phyloP scores from a whole-genome alignment of 2,329 filamentous ascomycete species.

The Aureobasidium namibiae region DNA sequence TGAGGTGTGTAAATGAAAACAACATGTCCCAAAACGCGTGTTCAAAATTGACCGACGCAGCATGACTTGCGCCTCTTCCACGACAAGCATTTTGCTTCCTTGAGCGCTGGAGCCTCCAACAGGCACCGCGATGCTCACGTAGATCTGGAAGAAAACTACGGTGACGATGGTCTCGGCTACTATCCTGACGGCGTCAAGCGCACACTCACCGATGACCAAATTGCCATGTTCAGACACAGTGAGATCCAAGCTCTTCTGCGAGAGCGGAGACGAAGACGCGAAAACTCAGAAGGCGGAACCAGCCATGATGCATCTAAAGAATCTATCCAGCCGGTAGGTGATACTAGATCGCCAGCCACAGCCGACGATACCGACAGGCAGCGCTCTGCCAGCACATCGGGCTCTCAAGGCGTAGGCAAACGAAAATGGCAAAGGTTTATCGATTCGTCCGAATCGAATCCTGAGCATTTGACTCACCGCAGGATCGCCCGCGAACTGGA shows the following conservation, averaged over 20 bases:
- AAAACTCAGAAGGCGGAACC: neutral
- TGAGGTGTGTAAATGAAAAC: neutral
- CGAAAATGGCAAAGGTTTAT: slow-evolving; percentile 29
- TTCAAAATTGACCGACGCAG: neutral
- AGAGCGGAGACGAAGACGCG: slow-evolving; percentile 13
- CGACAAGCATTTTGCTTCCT: neutral
- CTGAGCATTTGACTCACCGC: slow-evolving; percentile 35
- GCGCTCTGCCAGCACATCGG: slow-evolving; percentile 2
- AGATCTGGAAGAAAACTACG: neutral
- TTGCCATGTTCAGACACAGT: slow-evolving; percentile 81
- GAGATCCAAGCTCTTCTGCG: slow-evolving; percentile 65
- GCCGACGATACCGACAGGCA: neutral
- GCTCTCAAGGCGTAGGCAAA: slow-evolving; percentile 16
- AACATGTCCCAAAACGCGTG: too few relatives aligned
- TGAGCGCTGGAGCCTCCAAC: slow-evolving; percentile 1
- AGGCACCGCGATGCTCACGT: neutral
- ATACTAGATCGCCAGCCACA: neutral
- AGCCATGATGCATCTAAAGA: neutral
- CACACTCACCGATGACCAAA: slow-evolving; percentile 84
- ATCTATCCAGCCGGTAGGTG: neutral
- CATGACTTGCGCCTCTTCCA: neutral
- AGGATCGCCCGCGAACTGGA: slow-evolving; percentile 38
- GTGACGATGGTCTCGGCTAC: slow-evolving; percentile 65
- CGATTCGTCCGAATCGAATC: slow-evolving; percentile 28
- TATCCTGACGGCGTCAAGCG: slow-evolving; percentile 82